Conservation (phyloP, 768 basidiomycete genomes). For the Sistotremastrum suecicum region DNA sequence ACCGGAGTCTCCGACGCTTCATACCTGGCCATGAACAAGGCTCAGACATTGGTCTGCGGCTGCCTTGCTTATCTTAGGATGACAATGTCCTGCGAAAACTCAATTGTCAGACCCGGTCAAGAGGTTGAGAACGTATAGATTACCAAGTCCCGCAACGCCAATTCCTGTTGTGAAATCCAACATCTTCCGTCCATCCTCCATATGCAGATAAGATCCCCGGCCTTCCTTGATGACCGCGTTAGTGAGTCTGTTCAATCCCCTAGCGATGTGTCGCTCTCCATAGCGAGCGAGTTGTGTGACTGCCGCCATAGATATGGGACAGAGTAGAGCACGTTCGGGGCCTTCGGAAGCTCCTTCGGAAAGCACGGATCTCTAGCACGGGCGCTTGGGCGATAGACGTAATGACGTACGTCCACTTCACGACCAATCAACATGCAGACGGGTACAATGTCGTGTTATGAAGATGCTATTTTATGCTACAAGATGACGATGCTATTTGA, state of each 20-base stretch:
- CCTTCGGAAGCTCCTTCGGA: too few relatives aligned
- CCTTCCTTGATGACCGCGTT: slow-evolving; percentile 52
- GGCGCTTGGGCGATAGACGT: too few relatives aligned
- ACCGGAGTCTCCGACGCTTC: slow-evolving; percentile 2
- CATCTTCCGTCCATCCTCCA: slow-evolving; percentile 56
- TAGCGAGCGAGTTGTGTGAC: slow-evolving; percentile 13
- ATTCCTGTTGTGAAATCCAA: slow-evolving; percentile 86
- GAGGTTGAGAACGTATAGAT: not conserved
- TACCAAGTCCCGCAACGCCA: slow-evolving; percentile 76
- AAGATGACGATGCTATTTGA: too few relatives aligned
- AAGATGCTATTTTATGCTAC: too few relatives aligned
- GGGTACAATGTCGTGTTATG: too few relatives aligned
- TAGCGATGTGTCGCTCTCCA: slow-evolving; percentile 31
- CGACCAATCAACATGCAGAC: too few relatives aligned
- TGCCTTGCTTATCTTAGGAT: slow-evolving; percentile 74
- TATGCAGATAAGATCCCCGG: slow-evolving; percentile 58
- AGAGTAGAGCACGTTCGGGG: too few relatives aligned
- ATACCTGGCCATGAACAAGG: slow-evolving; percentile 66
- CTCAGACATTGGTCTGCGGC: slow-evolving; percentile 81
- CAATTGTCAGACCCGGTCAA: not conserved
- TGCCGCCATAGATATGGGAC: not conserved
- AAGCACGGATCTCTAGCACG: too few relatives aligned
- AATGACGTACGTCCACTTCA: too few relatives aligned
- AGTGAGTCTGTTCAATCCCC: slow-evolving; percentile 26
- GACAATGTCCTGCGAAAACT: slow-evolving; percentile 54